These are phyloP conservation scores for Lipomyces yamadae DNA, from an alignment of 805 yeast species.

Conservation along the genomic window DNA sequence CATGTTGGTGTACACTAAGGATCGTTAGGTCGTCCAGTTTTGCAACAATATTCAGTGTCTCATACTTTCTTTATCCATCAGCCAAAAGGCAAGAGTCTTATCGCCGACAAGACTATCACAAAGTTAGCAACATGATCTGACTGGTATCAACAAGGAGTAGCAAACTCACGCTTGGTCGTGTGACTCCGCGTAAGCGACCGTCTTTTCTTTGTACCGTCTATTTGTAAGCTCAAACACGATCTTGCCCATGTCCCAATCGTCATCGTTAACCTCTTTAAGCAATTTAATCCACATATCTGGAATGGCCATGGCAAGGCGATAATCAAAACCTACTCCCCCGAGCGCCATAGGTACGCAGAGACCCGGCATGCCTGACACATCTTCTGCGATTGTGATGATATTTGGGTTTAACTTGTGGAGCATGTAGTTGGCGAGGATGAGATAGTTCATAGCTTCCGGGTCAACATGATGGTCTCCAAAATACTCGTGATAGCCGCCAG, in stretches of 20 bases:
- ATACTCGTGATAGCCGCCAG: constrained; percentile 92
- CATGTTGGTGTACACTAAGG: constrained; percentile 92
- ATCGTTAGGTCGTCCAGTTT: neutral
- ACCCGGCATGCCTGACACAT: constrained; percentile 97
- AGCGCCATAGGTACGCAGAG: constrained; percentile 70
- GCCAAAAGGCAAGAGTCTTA: constrained; percentile 95
- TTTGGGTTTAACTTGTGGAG: constrained; percentile 59
- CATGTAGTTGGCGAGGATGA: constrained; percentile 88
- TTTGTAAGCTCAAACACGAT: constrained; percentile 84
- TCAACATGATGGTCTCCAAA: constrained; percentile 75
- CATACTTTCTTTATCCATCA: constrained; percentile 85
- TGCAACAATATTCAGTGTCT: neutral
- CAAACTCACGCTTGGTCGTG: constrained; percentile 80
- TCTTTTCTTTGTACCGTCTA: constrained; percentile 84
- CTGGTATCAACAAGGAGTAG: neutral
- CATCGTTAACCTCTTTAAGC: constrained; percentile 80
- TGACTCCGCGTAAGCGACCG: constrained; percentile 90
- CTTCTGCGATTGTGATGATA: constrained; percentile 88
- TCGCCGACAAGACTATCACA: constrained; percentile 74
- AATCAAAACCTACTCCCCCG: constrained; percentile 95
- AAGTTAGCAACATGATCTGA: neutral
- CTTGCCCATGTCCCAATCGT: constrained; percentile 86
- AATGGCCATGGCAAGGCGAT: constrained; percentile 92
- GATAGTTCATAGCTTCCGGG: constrained; percentile 80
- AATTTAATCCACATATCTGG: constrained; percentile 99